A percentile compares a stretch with the other conserved stretches of the same genome.
Evolutionary conservation across 371 early-diverging fungal genomes (phyloP).

Genomic region (Haplosporangium sp.): DNA sequence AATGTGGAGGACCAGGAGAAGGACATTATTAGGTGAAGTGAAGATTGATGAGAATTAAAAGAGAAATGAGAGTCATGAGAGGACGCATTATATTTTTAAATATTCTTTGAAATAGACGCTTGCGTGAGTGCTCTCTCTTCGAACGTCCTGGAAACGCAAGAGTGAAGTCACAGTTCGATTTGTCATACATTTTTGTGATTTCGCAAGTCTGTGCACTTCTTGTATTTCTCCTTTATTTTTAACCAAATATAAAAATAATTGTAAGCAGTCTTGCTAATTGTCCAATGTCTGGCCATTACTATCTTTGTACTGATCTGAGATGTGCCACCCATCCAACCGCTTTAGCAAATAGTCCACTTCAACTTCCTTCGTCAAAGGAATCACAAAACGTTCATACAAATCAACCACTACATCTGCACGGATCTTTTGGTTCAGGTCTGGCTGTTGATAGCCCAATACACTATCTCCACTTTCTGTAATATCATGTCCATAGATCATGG

Average conservation of each 20-base stretch:
- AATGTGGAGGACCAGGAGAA: conserved; percentile 46
- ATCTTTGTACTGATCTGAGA: conserved; percentile 3
- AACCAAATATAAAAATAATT: too few species aligned
- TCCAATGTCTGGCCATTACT: background rate
- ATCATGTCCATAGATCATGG: conserved; percentile 93
- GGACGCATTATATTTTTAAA: background rate
- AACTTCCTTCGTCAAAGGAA: conserved; percentile 90
- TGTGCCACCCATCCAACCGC: conserved; percentile 62
- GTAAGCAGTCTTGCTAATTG: too few species aligned
- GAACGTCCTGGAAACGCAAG: background rate
- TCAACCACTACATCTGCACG: conserved; percentile 84
- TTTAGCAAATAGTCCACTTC: conserved; percentile 93
- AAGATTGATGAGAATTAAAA: too few species aligned
- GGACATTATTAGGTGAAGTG: conserved; percentile 10
- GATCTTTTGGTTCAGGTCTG: conserved; percentile 60
- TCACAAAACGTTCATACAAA: conserved; percentile 90
- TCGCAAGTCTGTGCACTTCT: background rate
- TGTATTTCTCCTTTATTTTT: too few species aligned
- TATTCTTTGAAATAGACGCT: background rate
- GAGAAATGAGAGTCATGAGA: too few species aligned
- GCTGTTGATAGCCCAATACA: conserved; percentile 26
- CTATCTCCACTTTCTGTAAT: conserved; percentile 59
- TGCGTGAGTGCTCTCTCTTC: background rate
- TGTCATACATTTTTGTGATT: background rate
- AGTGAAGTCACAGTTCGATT: background rate